A percentile compares a stretch with the other conserved stretches of the same genome.
Conservation (phyloP, 192 early-diverging fungal genomes). For the Coemansia sp. region DNA sequence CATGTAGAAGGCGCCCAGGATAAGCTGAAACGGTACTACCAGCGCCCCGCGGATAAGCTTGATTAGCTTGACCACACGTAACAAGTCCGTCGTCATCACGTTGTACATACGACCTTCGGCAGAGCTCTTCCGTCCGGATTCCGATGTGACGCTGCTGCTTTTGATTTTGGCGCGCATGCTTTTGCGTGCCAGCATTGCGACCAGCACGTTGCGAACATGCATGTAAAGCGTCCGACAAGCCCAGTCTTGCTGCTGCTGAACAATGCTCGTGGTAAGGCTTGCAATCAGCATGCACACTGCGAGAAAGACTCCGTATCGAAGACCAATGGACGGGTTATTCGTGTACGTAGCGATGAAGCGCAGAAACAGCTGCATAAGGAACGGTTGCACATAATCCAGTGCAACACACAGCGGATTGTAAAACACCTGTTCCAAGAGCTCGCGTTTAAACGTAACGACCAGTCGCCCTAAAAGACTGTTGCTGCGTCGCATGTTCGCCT, state of each 20-base stretch:
- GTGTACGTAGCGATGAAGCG: conserved; percentile 44
- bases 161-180: conserved; percentile 45
- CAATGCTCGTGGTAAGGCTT: conserved; percentile 38
- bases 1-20: conserved; percentile 64
- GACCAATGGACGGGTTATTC: conserved; percentile 21
- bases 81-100: conserved; percentile 64
- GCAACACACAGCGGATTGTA: conserved; percentile 28
- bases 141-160: not conserved
- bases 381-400: conserved; percentile 53
- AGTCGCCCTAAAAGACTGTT: conserved; percentile 21
- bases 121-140: not conserved
- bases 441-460: conserved; percentile 25
- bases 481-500: not conserved
- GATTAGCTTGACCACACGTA: conserved; percentile 54
- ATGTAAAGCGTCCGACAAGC: conserved; percentile 60
- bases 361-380: conserved; percentile 57
- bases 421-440: conserved; percentile 40
- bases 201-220: conserved; percentile 56
- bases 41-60: conserved; percentile 55
- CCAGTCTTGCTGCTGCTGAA: conserved; percentile 62
- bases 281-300: conserved; percentile 57
- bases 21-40: conserved; percentile 59
- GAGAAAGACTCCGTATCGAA: conserved; percentile 54
- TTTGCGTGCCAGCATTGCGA: conserved; percentile 63
- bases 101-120: conserved; percentile 63